These are phyloP conservation scores for Pseudogymnoascus sp. DNA, from an alignment of 2,329 filamentous ascomycete genomes.

Conservation along the genomic window DNA sequence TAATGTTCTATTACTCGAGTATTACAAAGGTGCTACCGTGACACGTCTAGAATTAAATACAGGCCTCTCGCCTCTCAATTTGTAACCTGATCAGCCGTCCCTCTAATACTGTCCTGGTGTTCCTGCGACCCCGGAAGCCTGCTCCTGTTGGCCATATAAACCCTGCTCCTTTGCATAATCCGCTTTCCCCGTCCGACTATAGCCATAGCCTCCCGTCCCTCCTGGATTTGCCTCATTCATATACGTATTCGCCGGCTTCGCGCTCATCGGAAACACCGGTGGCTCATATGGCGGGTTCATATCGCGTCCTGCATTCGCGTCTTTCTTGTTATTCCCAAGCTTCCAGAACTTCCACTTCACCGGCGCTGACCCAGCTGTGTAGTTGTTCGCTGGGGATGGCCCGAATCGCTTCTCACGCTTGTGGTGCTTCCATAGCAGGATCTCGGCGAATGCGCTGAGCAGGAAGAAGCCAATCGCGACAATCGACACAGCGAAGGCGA, in stretches of 20 bases:
- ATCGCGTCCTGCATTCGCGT: background rate
- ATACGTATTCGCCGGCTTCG: background rate
- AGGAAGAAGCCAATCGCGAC: slow-evolving; percentile 71
- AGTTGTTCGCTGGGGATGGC: slow-evolving; percentile 58
- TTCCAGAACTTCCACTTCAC: slow-evolving; percentile 23
- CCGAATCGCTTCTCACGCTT: slow-evolving; percentile 68
- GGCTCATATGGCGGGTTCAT: slow-evolving; percentile 1
- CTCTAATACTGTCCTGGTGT: slow-evolving; percentile 4
- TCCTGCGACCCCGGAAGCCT: slow-evolving; percentile 1
- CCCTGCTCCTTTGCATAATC: slow-evolving; percentile 8
- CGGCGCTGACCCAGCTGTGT: slow-evolving; percentile 52
- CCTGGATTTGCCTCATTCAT: background rate
- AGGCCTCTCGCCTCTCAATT: background rate
- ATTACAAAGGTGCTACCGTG: slow-evolving; percentile 1
- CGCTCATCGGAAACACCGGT: background rate
- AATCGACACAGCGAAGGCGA: slow-evolving; percentile 70
- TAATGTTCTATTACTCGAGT: background rate
- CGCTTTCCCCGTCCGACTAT: background rate
- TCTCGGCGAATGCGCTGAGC: slow-evolving; percentile 62
- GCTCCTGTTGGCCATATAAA: slow-evolving; percentile 1
- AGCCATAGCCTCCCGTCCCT: background rate
- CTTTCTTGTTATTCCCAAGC: background rate
- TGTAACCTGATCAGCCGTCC: background rate
- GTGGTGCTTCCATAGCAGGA: slow-evolving; percentile 63
- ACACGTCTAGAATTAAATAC: slow-evolving; percentile 2